Percentiles rank a stretch among this genome's conserved stretches.
Evolutionary conservation across 2,329 filamentous ascomycete genomes (phyloP).

Genomic region (Scopulariopsis brevicaulis): DNA sequence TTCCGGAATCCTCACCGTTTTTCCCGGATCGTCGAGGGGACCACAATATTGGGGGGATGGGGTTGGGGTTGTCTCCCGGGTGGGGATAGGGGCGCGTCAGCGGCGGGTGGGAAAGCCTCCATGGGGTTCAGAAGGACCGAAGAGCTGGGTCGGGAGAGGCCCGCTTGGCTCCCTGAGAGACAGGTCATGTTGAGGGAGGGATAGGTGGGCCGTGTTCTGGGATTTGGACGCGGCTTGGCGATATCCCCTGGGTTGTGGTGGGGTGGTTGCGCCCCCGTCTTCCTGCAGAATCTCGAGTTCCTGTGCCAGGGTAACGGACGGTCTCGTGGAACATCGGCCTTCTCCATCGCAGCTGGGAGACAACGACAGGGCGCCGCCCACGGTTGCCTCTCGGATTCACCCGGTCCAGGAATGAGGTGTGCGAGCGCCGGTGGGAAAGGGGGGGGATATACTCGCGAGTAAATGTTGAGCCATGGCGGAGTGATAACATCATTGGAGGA

Average conservation of each 20-base stretch:
- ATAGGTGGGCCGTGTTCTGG: not conserved
- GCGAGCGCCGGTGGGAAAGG: not conserved
- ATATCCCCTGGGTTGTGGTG: not conserved
- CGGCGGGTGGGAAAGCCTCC: not conserved
- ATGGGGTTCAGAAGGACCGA: not conserved
- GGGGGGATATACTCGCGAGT: not conserved
- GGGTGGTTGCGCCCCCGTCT: not conserved
- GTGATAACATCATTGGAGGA: not conserved
- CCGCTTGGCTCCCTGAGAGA: not conserved
- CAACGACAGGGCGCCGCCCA: not conserved
- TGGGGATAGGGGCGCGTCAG: not conserved
- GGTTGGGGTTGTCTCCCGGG: not conserved
- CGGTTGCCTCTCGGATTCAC: not conserved
- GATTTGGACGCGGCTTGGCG: not conserved
- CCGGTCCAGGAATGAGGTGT: not conserved
- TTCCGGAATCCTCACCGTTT: not conserved
- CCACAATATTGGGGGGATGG: not conserved
- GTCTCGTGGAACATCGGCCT: not conserved
- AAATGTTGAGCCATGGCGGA: not conserved
- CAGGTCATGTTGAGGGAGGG: not conserved
- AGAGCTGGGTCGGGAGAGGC: not conserved
- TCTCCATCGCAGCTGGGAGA: not conserved
- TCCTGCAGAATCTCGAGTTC: not conserved
- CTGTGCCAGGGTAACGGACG: not conserved
- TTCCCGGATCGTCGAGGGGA: not conserved